Conservation (phyloP, 306 rosid genomes). For the Herpetospermum pedunculosum region DNA sequence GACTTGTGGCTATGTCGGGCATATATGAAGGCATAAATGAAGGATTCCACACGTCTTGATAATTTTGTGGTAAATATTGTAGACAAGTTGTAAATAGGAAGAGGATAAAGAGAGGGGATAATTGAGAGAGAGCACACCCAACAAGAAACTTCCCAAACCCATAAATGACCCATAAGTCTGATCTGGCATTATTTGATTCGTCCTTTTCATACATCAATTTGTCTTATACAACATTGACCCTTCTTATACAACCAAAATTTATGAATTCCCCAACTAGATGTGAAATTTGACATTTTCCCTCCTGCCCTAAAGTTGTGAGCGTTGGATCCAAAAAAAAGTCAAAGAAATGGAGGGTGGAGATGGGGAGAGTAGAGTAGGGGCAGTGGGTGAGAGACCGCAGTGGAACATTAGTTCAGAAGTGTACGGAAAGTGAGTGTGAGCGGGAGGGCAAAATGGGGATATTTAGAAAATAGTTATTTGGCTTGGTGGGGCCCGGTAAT, state of each 20-base stretch:
- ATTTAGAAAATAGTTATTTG: neutral
- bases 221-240: constrained; percentile 35
- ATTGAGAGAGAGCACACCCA: constrained; percentile 25
- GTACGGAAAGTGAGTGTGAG: neutral
- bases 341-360: neutral
- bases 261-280: neutral
- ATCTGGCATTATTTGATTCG: constrained; percentile 44
- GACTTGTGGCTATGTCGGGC: too few relatives aligned
- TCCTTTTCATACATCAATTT: constrained; percentile 25
- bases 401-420: neutral
- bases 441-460: neutral
- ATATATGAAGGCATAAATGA: too few relatives aligned
- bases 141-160: constrained; percentile 31
- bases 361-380: neutral
- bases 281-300: neutral
- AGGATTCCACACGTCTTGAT: neutral
- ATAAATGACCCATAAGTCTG: constrained; percentile 6
- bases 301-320: neutral
- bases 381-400: neutral
- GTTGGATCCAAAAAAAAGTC: neutral
- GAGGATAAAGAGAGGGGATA: neutral
- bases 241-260: neutral
- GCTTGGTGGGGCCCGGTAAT: too few relatives aligned
- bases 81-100: neutral
- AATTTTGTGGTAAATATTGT: neutral